These are phyloP conservation scores for Solanum pennellii DNA, from an alignment of 257 asterid genomes.

Conservation along the genomic window DNA sequence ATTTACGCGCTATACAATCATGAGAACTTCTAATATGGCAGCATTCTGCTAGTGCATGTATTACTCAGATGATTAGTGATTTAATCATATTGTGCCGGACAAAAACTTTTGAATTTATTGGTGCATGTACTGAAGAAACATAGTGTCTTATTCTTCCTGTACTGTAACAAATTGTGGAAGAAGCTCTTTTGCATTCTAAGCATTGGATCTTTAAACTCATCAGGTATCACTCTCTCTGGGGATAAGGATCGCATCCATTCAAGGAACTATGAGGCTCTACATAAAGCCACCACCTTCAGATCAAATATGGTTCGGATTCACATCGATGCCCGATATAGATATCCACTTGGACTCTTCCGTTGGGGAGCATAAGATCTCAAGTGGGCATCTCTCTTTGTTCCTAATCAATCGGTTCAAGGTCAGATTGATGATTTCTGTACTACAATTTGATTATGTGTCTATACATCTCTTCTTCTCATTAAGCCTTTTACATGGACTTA, in stretches of 20 bases:
- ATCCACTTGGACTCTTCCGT: conserved; percentile 69
- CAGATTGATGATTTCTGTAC: conserved; percentile 7
- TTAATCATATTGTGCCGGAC: not conserved
- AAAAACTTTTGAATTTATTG: not conserved
- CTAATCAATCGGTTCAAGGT: conserved; percentile 83
- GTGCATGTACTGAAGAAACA: not conserved
- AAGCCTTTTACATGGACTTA: not conserved
- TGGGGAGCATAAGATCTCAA: conserved; percentile 86
- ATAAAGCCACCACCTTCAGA: conserved; percentile 97
- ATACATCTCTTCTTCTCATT: not conserved
- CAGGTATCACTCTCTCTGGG: conserved; percentile 82
- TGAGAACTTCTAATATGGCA: not conserved
- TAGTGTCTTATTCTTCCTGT: not conserved
- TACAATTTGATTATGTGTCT: not conserved
- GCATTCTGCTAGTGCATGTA: not conserved
- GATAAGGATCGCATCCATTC: conserved; percentile 62
- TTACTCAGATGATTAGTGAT: not conserved
- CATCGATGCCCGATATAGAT: conserved; percentile 84
- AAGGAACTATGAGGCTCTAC: conserved; percentile 68
- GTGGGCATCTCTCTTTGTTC: conserved; percentile 57
- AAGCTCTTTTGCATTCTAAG: not conserved
- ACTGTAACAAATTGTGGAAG: not conserved
- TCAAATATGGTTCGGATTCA: conserved; percentile 84
- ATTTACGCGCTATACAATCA: not conserved
- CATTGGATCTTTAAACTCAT: conserved; percentile 16